These are phyloP conservation scores for Echinochloa phyllopogon DNA, from an alignment of 176 grass and related monocot genomes.

Conservation along the genomic window DNA sequence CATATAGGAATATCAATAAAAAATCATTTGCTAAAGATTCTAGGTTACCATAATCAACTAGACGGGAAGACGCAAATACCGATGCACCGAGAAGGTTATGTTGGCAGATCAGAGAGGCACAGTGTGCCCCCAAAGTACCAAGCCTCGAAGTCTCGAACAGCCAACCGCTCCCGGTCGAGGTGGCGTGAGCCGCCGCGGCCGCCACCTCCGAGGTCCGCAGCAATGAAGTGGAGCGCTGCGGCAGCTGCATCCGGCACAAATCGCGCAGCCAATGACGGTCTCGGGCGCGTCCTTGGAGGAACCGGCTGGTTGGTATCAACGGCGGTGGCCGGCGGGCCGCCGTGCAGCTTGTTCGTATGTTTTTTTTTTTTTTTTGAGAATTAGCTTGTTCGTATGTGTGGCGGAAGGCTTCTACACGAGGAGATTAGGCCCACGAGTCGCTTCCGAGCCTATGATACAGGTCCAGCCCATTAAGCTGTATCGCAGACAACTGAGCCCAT, in stretches of 20 bases:
- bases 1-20: too few species aligned
- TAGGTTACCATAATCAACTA: not conserved
- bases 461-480: too few species aligned
- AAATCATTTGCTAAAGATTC: not conserved
- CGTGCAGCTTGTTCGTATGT: not conserved
- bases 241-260: not conserved
- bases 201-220: not conserved
- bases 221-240: not conserved
- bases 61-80: constrained; percentile 14
- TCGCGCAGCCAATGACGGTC: not conserved
- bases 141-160: not conserved
- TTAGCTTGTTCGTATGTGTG: not conserved
- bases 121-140: not conserved
- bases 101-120: not conserved
- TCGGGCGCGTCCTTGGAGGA: not conserved
- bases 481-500: too few species aligned
- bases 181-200: not conserved
- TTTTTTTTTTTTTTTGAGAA: too few species aligned
- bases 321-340: not conserved
- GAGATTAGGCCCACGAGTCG: too few species aligned
- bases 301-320: not conserved
- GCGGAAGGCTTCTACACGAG: not conserved
- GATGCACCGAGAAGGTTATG: not conserved
- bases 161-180: not conserved
- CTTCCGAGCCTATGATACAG: too few species aligned